A percentile compares a stretch with the other conserved stretches of the same genome.
phyloP scores from a whole-genome alignment of 495 filamentous ascomycete genomes.

The Cryomyces antarcticus region DNA sequence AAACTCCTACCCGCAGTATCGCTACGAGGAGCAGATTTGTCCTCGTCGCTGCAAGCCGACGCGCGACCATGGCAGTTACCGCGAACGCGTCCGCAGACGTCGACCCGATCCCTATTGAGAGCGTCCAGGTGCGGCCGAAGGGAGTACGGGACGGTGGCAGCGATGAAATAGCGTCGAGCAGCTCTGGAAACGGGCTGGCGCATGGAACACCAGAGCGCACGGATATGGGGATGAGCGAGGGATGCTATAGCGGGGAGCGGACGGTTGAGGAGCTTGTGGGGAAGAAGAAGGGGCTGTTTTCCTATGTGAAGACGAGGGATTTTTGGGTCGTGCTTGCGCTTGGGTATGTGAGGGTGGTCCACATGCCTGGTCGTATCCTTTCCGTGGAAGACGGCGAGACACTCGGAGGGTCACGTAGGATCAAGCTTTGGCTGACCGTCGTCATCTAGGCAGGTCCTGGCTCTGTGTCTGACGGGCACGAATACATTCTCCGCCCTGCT shows the following conservation, averaged over 20 bases:
- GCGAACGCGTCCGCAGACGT: slow-evolving; percentile 6
- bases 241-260: background rate
- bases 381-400: too few species aligned
- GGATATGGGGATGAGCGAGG: background rate
- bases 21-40: too few species aligned
- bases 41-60: too few species aligned
- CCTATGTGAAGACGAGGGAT: slow-evolving; percentile 62
- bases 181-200: slow-evolving; percentile 9
- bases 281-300: slow-evolving; percentile 41
- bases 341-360: slow-evolving; percentile 30
- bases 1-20: too few species aligned
- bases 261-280: slow-evolving; percentile 21
- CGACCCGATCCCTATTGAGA: slow-evolving; percentile 8
- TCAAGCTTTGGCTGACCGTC: background rate
- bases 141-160: background rate
- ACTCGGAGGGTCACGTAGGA: background rate
- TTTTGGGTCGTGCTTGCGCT: slow-evolving; percentile 70
- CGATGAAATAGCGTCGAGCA: background rate
- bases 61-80: background rate
- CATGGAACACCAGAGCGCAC: slow-evolving; percentile 13
- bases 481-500: slow-evolving; percentile 78
- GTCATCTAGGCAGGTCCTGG: slow-evolving; percentile 46
- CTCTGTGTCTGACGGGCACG: slow-evolving; percentile 71
- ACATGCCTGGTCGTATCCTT: too few species aligned
- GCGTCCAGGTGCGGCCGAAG: slow-evolving; percentile 14